Base-by-base conservation (phyloP, 441 rosid genomes). In the Pelargonium cotyledonis region DNA sequence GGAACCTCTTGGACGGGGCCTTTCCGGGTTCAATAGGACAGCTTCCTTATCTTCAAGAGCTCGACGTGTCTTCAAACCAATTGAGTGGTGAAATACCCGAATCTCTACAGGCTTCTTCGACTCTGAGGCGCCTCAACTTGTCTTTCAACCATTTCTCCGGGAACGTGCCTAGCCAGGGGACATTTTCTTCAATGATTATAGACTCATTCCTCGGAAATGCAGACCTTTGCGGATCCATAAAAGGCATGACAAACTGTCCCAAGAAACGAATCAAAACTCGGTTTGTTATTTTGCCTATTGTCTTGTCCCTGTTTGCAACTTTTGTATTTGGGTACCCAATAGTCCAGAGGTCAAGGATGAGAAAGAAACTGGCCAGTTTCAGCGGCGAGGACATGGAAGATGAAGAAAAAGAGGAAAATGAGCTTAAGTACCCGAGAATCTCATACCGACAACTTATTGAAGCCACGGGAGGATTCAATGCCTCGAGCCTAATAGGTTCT, bases 221-320 rank as follows among this genome's bases (percentile, higher is more conserved):
- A 9, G 21, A 10, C 10, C 79, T 82, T 9, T 80, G 85, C 12
- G 83, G 85, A 6, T 19, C 40, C 21, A 63, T 68, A 47, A 73
- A 81, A 77, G 88, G 89, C 67, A 78, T 88, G 93, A 68, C 72
- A 67, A 41, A 63, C 8, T 88, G 93, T 76, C 80, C 65, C 76
- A 83, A 77, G 68, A 83, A 76, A 23, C 79, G 15, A 49, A 49
- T 23, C 41, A 70, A 31, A 63, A 71, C 70, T 67, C 81, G 64
- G 68, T 66, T 72, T 40, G 70, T 85, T 55, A 74, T 88, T 2
- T 43, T 84, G 70, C 77, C 90, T 12, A 79, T 84, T 41, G 78
- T 86, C 73, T 63, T 84, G 66, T 82, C 84, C 0, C 43, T 88
- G 81, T 78, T 84, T 55, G 82, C 68, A 35, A 70, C 84, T 35